These are phyloP conservation scores for Eutypella sp. DNA, from an alignment of 2,329 filamentous ascomycete species.

Conservation along the genomic window DNA sequence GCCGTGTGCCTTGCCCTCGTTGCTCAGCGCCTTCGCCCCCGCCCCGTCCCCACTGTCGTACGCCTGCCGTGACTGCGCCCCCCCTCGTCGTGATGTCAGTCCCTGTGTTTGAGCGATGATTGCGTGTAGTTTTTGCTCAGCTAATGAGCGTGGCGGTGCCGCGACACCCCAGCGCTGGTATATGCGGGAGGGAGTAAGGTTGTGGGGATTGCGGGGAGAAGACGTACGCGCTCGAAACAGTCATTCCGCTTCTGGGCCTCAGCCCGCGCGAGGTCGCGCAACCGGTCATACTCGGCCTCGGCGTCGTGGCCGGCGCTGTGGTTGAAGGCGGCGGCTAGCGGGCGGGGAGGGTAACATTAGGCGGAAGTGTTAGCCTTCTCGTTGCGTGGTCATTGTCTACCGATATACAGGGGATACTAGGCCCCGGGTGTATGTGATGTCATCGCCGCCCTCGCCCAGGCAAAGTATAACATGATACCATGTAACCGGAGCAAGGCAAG, in stretches of 20 bases:
- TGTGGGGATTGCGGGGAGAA: not conserved
- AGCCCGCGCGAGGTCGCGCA: conserved; percentile 75
- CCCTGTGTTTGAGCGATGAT: too few relatives aligned
- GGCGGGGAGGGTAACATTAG: not conserved
- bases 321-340: conserved; percentile 61
- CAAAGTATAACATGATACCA: too few relatives aligned
- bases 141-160: too few relatives aligned
- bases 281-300: conserved; percentile 87
- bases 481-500: too few relatives aligned
- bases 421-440: too few relatives aligned
- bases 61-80: conserved; percentile 67
- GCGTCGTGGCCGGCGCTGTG: conserved; percentile 60
- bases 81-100: too few relatives aligned
- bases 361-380: too few relatives aligned
- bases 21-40: conserved; percentile 74
- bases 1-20: conserved; percentile 76
- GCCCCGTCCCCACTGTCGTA: conserved; percentile 81
- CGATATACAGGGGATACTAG: too few relatives aligned
- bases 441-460: too few relatives aligned
- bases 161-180: not conserved
- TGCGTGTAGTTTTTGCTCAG: too few relatives aligned
- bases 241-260: conserved; percentile 74
- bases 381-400: too few relatives aligned
- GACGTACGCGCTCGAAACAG: conserved; percentile 67
- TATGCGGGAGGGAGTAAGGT: not conserved